Evolutionary conservation across 305 asterid genomes (phyloP), one percentile per base, ranked within the genome.

Genomic region (Fraxinus sp.): DNA sequence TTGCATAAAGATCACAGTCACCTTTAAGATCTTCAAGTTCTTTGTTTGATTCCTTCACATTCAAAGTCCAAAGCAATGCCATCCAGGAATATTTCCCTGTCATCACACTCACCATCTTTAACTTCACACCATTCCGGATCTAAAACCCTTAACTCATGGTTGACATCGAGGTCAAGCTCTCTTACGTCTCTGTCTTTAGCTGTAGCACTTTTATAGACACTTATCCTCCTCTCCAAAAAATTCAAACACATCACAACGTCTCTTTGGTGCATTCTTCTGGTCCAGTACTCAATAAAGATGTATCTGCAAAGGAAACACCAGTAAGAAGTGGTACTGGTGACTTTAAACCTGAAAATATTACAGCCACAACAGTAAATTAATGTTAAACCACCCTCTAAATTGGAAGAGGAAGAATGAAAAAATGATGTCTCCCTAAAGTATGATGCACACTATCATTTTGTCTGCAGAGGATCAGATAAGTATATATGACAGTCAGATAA

Each of bases 101-200:
- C 75, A 11, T 70, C 72, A 43, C 39, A 81, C 70, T 80, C 70
- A 64, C 79, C 33, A 70, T 75, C 84, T 80, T 81, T 86, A 83
- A 82, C 88, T 83, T 87, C 84, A 66, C 73, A 68, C 26, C 81
- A 70, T 46, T 87, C 86, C 32, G 85, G 79, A 68, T 75, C 83
- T 18, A 81, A 77, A 78, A 68, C 76, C 57, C 64, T 32, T 16
- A 80, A 68, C 75, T 81, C 79, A 77, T 37, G 32, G 72, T 73
- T 85, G 9, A 71, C 5, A 35, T 78, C 82, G 26, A 84, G 36
- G 18, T 66, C 74, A 24, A 66, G n/a, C 35, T 66, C 74, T 9
- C 36, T 6, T 5, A 66, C 64, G 5, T 55, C 0, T 55, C 20
- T 66, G 20, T 24, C 73, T 26, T 9, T 66, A 26, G 35, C 74